Evolutionary conservation across 495 filamentous ascomycete species (phyloP).

Genomic region (Podospora pseudoanserina): DNA sequence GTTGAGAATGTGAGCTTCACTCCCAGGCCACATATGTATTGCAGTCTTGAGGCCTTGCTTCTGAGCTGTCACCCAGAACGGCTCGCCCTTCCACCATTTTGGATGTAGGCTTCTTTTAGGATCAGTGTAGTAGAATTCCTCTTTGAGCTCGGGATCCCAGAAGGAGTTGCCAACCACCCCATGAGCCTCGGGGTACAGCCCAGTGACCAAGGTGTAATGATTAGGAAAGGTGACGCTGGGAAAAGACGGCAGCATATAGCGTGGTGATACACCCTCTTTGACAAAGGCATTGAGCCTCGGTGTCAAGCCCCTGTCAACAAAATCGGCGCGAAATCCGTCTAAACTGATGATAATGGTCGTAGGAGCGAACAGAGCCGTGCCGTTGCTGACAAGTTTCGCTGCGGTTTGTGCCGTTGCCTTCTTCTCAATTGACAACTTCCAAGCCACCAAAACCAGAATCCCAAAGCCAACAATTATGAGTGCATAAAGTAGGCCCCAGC

Average conservation of each 20-base stretch:
- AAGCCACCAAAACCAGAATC: conserved; percentile 48
- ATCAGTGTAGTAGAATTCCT: conserved; percentile 86
- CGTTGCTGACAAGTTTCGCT: conserved; percentile 58
- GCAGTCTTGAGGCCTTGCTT: conserved; percentile 68
- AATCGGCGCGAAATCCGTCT: conserved; percentile 97
- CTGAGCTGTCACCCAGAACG: conserved; percentile 90
- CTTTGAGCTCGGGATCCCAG: conserved; percentile 71
- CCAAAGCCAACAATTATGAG: conserved; percentile 50
- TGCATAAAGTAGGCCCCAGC: conserved; percentile 52
- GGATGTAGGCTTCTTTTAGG: conserved; percentile 65
- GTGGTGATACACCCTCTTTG: conserved; percentile 77
- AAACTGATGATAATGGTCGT: conserved; percentile 94
- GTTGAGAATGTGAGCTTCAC: conserved; percentile 70
- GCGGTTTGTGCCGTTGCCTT: conserved; percentile 20
- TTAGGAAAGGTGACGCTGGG: conserved; percentile 98
- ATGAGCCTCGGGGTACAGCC: conserved; percentile 87
- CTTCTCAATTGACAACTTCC: conserved; percentile 46
- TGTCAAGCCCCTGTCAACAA: conserved; percentile 76
- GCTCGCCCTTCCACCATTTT: conserved; percentile 93
- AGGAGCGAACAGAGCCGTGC: conserved; percentile 78
- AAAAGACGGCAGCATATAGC: conserved; percentile 89
- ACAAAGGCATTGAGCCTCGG: conserved; percentile 78
- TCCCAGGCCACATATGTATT: conserved; percentile 98
- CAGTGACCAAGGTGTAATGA: conserved; percentile 91
- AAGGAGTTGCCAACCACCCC: conserved; percentile 93